A percentile compares a stretch with the other conserved stretches of the same genome.
Evolutionary conservation across 2,329 filamentous ascomycete genomes (phyloP).

Genomic region (Sodiomyces alkalinus): DNA sequence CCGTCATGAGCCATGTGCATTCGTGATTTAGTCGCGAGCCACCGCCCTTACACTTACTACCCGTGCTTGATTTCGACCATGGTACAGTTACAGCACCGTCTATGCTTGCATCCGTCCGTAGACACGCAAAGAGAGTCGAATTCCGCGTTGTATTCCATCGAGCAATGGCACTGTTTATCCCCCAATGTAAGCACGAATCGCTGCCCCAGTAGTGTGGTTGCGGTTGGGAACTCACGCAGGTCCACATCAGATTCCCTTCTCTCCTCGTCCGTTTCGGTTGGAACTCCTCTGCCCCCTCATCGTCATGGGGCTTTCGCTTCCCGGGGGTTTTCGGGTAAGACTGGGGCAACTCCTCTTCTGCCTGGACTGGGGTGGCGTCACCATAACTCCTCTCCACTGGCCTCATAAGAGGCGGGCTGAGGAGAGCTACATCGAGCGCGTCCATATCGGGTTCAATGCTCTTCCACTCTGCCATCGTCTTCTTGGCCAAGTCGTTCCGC

Average conservation of each 20-base stretch:
- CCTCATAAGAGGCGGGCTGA: too few relatives aligned
- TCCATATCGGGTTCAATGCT: conserved; percentile 17
- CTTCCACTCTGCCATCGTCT: conserved; percentile 41
- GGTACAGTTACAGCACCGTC: conserved; percentile 3
- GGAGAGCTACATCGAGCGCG: too few relatives aligned
- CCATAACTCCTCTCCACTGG: too few relatives aligned
- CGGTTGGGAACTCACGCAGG: conserved; percentile 17
- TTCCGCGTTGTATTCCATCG: not conserved
- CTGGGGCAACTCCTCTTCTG: too few relatives aligned
- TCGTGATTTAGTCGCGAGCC: conserved; percentile 2
- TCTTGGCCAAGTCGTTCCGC: conserved; percentile 21
- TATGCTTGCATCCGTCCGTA: conserved; percentile 1
- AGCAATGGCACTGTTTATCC: conserved; percentile 3
- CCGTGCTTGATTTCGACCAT: too few relatives aligned
- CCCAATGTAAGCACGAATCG: not conserved
- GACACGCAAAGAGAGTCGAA: conserved; percentile 1
- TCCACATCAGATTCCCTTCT: conserved; percentile 12
- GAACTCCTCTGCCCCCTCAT: conserved; percentile 7
- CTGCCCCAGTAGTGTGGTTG: too few relatives aligned
- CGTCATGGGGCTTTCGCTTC: conserved; percentile 3
- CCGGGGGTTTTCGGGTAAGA: too few relatives aligned
- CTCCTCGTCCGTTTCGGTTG: conserved; percentile 5
- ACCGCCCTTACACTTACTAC: conserved; percentile 2
- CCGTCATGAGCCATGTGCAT: too few relatives aligned
- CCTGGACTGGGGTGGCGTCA: too few relatives aligned